Evolutionary conservation across 1,284 basidiomycete genomes (phyloP), one percentile per base, ranked within the genome.

Genomic region (Porodaedalea pini): DNA sequence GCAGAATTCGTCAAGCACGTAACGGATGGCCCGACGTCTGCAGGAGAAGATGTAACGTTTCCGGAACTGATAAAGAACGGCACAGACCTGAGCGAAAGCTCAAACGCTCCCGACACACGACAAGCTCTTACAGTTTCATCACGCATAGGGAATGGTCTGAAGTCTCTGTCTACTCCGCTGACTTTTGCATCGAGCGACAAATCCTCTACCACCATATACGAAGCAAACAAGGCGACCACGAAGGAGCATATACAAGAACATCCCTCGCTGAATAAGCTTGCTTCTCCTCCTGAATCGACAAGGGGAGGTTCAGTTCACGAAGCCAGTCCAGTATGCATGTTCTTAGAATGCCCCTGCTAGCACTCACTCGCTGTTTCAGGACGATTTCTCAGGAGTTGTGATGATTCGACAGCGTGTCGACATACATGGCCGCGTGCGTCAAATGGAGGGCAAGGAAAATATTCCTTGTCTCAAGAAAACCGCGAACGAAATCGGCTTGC

Each of bases 321-420:
- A 11, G 36, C 25, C 23, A 37, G 0, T 25, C 29, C 11, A 11
- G 23, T 43, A 39, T 17, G 29, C n/a, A 31, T 10, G 19, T 49
- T 44, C 21, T 45, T 8, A 34, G 3, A 23, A 15, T 29, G 2
- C 15, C 39, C 47, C 44, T 10, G 34, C 4, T 11, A 21, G 27
- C 15, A 39, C 13, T 39, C 40, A 39, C 34, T 11, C 19, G 3
- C 19, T 43, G 19, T 19, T 29, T 36, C n/a, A 51, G 49, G 44
- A 65, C 62, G 71, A 73, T 47, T 66, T 71, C 23, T 61, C 68
- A 3, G 64, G 65, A 10, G 66, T 73, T 8, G 36, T 69, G 27
- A 86, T 89, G 79, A 91, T 98, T 60, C 82, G 95, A 32, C 94
- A 98, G 71, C 83, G 96, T 10, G 85, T 98, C 19, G 85, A 88